Percentiles rank a stretch among this genome's conserved stretches.
These are phyloP conservation scores for Ceratocystis albifundus DNA, from an alignment of 2,329 filamentous ascomycete species.

Conservation along the genomic window DNA sequence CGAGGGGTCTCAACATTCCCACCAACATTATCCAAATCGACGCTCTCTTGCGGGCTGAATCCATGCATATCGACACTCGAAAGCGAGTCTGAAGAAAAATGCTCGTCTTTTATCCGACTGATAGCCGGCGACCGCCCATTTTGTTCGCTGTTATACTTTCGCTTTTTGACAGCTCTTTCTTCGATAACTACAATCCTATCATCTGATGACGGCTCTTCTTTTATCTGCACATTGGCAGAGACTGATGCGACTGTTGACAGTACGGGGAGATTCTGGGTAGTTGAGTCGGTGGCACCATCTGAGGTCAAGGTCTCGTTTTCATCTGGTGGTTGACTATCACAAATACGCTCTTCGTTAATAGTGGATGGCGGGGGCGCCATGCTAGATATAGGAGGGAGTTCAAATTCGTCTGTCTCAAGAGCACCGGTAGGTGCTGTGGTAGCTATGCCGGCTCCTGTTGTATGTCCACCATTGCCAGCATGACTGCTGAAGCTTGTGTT, in stretches of 20 bases:
- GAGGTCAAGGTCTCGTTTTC: conserved; percentile 10
- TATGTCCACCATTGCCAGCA: background rate
- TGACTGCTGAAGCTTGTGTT: conserved; percentile 14
- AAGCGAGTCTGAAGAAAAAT: background rate
- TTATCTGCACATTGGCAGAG: conserved; percentile 29
- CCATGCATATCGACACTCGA: background rate
- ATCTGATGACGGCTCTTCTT: conserved; percentile 35
- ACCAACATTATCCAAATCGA: conserved; percentile 13
- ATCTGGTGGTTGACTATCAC: conserved; percentile 19
- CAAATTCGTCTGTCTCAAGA: conserved; percentile 6
- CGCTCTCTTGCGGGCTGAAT: conserved; percentile 17
- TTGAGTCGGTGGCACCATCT: background rate
- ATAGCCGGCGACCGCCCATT: background rate
- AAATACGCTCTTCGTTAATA: conserved; percentile 16
- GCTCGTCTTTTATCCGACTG: conserved; percentile 19
- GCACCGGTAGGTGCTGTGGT: background rate
- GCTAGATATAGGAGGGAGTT: conserved; percentile 3
- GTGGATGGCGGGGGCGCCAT: conserved; percentile 5
- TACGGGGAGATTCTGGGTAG: conserved; percentile 8
- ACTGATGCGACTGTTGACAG: background rate
- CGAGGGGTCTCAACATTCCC: conserved; percentile 12
- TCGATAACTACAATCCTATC: conserved; percentile 14
- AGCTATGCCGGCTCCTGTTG: background rate
- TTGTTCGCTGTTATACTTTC: conserved; percentile 5
- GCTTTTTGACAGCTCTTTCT: conserved; percentile 17